These are phyloP conservation scores for Phytophthora chlamydospora DNA, from an alignment of 352 stramenopile genomes.

Conservation along the genomic window DNA sequence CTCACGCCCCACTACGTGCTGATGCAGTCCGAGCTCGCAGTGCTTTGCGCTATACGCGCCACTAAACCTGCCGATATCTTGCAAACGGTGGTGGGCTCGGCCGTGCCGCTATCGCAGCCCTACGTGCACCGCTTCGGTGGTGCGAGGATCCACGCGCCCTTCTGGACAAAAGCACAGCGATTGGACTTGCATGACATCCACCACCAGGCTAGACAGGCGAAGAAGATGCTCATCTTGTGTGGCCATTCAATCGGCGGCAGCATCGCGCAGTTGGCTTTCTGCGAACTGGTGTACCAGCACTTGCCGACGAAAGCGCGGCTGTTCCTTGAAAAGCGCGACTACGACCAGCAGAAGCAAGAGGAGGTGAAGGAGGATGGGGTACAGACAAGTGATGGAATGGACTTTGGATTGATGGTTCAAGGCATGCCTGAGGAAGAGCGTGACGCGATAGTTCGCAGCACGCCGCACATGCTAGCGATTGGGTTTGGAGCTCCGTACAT, in stretches of 20 bases:
- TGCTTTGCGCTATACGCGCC: slow-evolving; percentile 75
- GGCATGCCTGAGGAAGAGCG: slow-evolving; percentile 28
- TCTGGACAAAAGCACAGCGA: slow-evolving; percentile 73
- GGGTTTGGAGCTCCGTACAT: slow-evolving; percentile 84
- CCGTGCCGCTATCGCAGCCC: slow-evolving; percentile 64
- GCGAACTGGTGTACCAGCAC: slow-evolving; percentile 76
- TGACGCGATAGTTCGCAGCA: slow-evolving; percentile 26
- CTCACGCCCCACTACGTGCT: slow-evolving; percentile 64
- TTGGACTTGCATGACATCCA: slow-evolving; percentile 62
- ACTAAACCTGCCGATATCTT: slow-evolving; percentile 68
- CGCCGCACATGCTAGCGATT: slow-evolving; percentile 66
- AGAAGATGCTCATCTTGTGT: slow-evolving; percentile 78
- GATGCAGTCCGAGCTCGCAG: slow-evolving; percentile 60
- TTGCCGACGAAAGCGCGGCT: slow-evolving; percentile 55
- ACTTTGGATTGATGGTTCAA: slow-evolving; percentile 34
- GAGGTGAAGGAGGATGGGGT: slow-evolving; percentile 15
- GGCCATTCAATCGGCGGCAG: slow-evolving; percentile 86
- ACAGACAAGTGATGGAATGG: slow-evolving; percentile 18
- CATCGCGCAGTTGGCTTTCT: slow-evolving; percentile 80
- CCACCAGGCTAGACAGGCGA: slow-evolving; percentile 43
- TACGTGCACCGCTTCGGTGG: slow-evolving; percentile 78
- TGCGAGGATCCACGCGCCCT: slow-evolving; percentile 75
- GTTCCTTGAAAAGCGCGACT: slow-evolving; percentile 67
- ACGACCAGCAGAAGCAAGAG: slow-evolving; percentile 51
- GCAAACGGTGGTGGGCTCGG: slow-evolving; percentile 71